Percentiles rank a stretch among this genome's conserved stretches.
These are phyloP conservation scores for Agarophyton chilense DNA, from an alignment of 23 red algal species.

Conservation along the genomic window DNA sequence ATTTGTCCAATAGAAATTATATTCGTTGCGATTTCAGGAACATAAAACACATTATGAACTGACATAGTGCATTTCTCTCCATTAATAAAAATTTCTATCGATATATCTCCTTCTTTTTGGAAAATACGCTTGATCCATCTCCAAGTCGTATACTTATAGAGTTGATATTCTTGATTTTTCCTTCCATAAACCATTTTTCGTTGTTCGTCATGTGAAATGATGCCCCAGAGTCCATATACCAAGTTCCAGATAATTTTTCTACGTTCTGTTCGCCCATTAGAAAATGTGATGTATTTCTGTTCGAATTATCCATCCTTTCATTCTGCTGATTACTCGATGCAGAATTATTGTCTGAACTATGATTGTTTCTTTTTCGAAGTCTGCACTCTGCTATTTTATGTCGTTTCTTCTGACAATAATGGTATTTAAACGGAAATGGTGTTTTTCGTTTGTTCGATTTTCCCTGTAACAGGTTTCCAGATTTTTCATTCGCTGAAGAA, in stretches of 20 bases:
- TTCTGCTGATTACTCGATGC: too few relatives aligned
- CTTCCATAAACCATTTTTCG: background rate
- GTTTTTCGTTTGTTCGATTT: background rate
- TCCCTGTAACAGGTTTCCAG: background rate
- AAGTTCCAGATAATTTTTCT: background rate
- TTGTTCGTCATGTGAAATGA: conserved; percentile 22
- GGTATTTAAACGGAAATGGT: background rate
- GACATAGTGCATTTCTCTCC: background rate
- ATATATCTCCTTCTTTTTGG: background rate
- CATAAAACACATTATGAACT: background rate
- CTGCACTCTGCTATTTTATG: background rate
- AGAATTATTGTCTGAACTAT: too few relatives aligned
- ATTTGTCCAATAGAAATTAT: background rate
- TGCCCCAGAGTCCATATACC: conserved; percentile 26
- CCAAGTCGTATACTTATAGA: background rate
- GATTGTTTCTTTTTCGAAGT: background rate
- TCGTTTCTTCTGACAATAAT: background rate
- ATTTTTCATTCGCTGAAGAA: background rate
- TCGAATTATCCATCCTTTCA: too few relatives aligned
- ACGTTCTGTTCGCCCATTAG: background rate
- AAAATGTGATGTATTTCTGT: too few relatives aligned
- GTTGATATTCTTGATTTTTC: background rate
- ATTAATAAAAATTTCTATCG: background rate
- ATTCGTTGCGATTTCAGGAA: background rate
- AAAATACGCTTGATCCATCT: background rate